Conservation (phyloP, 305 asterid species). For the Fraxinus nigra region DNA sequence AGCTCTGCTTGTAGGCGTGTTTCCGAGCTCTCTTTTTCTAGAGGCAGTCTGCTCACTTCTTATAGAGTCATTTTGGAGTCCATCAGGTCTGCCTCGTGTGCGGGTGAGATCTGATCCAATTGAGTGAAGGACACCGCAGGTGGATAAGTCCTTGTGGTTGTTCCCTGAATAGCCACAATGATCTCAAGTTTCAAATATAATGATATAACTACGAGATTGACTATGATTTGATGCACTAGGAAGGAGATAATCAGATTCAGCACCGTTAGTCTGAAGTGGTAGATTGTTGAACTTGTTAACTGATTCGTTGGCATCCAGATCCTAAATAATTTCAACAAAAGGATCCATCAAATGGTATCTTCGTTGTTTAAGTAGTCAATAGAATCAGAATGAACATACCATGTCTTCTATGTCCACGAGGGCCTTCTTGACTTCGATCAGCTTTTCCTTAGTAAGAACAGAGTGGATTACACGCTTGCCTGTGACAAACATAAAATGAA, state of each 20-base stretch:
- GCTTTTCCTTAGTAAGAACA: slow-evolving; percentile 66
- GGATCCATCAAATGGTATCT: slow-evolving; percentile 7
- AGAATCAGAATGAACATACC: slow-evolving; percentile 36
- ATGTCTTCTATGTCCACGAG: slow-evolving; percentile 44
- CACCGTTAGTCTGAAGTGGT: slow-evolving; percentile 36
- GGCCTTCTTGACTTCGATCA: slow-evolving; percentile 63
- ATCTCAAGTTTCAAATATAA: neutral
- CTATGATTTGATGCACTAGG: neutral
- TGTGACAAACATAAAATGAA: slow-evolving; percentile 31
- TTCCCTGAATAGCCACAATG: slow-evolving; percentile 33
- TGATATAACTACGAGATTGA: neutral
- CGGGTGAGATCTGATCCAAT: slow-evolving; percentile 84
- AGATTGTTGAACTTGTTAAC: slow-evolving; percentile 35
- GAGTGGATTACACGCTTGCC: slow-evolving; percentile 94
- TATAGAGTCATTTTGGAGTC: slow-evolving; percentile 39
- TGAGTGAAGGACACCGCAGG: slow-evolving; percentile 81
- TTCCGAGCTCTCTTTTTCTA: slow-evolving; percentile 50
- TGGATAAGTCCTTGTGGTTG: slow-evolving; percentile 59
- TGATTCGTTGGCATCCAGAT: slow-evolving; percentile 46
- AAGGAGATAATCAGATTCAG: slow-evolving; percentile 8
- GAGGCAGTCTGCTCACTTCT: slow-evolving; percentile 50
- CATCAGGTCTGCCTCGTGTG: slow-evolving; percentile 56
- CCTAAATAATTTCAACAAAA: slow-evolving; percentile 39
- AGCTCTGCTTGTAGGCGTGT: slow-evolving; percentile 70
- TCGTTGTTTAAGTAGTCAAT: slow-evolving; percentile 4